Evolutionary conservation across 1,139 yeast genomes (phyloP), one percentile per base, ranked within the genome.

Genomic region (Suhomyces bolitotheri): DNA sequence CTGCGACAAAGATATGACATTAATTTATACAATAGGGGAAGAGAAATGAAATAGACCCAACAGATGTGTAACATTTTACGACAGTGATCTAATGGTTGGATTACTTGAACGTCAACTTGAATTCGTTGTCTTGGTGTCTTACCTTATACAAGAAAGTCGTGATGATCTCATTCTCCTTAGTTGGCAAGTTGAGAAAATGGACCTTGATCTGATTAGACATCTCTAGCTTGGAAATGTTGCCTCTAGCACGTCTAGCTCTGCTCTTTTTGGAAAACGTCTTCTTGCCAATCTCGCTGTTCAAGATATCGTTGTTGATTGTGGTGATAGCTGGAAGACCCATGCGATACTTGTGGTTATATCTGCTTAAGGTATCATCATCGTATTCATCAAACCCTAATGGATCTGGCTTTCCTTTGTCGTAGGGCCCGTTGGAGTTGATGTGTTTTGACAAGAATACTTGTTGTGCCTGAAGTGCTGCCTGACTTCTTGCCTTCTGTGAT

Each of bases 81-180:
- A n/a, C n/a, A n/a, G n/a, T n/a, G n/a, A n/a, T n/a, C n/a, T n/a
- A n/a, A n/a, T n/a, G n/a, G n/a, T n/a, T n/a, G 9, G 9, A 20
- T 41, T 30, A 57, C 35, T 54, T 53, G 40, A 67, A 67, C 1
- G 60, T 53, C 40, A 71, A 56, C 51, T 69, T 70, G 44, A 71
- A 73, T 33, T 65, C 73, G 51, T 63, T 62, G 46, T 77, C 78
- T 44, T 81, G 82, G 52, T 84, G 79, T 51, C 76, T 76, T 35
- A 83, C 87, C 46, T 82, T 78, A 60, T 87, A 87, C 39, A 87
- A 66, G 51, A 87, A 87, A 48, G 82, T 85, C 27, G 92, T 82
- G 27, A 87, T 78, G 26, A 81, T 76, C 50, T 87, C 96, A 45
- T 82, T 80, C 51, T 87, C 96, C 44, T 84, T 76, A 4, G 77